Base-by-base conservation (phyloP, 176 grass and related monocot genomes). In the Oryza glaberrima region DNA sequence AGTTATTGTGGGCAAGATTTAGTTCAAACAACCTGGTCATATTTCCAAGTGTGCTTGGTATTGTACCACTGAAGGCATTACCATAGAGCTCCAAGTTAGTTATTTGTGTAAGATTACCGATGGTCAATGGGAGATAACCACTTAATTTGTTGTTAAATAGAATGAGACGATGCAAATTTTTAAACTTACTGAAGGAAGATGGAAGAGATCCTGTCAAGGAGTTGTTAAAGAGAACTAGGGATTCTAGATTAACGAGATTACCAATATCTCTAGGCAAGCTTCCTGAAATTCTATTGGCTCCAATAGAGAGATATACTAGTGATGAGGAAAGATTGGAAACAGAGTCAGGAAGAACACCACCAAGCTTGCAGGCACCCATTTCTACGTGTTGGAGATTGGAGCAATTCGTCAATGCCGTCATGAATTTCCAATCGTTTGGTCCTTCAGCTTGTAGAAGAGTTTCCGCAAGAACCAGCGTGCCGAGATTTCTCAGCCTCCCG, bases 31-130 rank as follows among this genome's bases (percentile, higher is more conserved):
- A 23, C 4, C 11, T 26, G 58, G 52, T 71, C 4, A 78, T 60
- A 19, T 84, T 90, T 23, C 87, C 84, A 3, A 92, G 19, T 9
- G 61, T 84, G 28, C 0, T 35, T 16, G 90, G 90, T 68, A 92
- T 89, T 4, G 13, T 77, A 10, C 49, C 19, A 1, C 69, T 68
- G 0, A 92, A 34, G 2, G 28, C 20, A 77, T 83, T 82, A 1
- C 0, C 0, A 1, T 0, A 7, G 35, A 92, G 30, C 10, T 12
- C 20, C 0, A 92, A 16, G 40, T 20, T 8, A 58, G 9, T 83
- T 51, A 92, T 66, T 41, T 23, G 45, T 52, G 82, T 68, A 32
- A 86, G 65, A 26, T 92, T 92, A 49, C 79, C 79, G 17, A 84
- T 13, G 7, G 67, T 28, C 38, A 51, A 8, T 20, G 67, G 88